Evolutionary conservation across 140 eudicot genomes (phyloP), one percentile per base, ranked within the genome.

Genomic region (Bidens hawaiensis): DNA sequence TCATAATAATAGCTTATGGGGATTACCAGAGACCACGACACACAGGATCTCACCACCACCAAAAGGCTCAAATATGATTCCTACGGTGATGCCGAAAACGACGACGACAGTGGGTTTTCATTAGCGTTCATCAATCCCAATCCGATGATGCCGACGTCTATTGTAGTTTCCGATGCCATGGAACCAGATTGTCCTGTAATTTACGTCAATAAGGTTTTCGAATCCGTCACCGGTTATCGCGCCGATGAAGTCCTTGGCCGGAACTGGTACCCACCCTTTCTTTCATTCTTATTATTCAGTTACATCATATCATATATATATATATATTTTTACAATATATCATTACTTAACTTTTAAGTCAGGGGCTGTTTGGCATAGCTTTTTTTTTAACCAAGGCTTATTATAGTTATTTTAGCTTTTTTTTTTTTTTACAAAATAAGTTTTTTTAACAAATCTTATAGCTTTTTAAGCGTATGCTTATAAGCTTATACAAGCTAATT

Each of bases 231-330:
- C 26, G 97, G 97, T 21, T 90, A 81, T 51, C 95, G 95, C 6
- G 95, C 97, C 23, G 95, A 83, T 28, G 94, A 90, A 69, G 84
- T 90, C 68, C 88, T 90, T 36, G 97, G 97, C 8, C 82, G 97
- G 15, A 90, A 90, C 61, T 90, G 97, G 97, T 90, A 79, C 54
- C 4, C 2, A 51, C 45, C 28, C 13, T 38, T 31, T 5, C 8
- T 5, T 31, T 30, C n/a, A n/a, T n/a, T n/a, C n/a, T n/a, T n/a
- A n/a, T n/a, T n/a, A n/a, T n/a, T n/a, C n/a, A n/a, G n/a, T n/a
- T n/a, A n/a, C n/a, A n/a, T n/a, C n/a, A n/a, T n/a, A n/a, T n/a
- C n/a, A n/a, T n/a, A n/a, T n/a, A n/a, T n/a, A n/a, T n/a, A n/a
- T n/a, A n/a, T n/a, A n/a, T n/a, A n/a, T n/a, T n/a, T n/a, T n/a